A percentile compares a stretch with the other conserved stretches of the same genome.
Evolutionary conservation across 306 rosid species (phyloP).

Genomic region (Prunus salicina): DNA sequence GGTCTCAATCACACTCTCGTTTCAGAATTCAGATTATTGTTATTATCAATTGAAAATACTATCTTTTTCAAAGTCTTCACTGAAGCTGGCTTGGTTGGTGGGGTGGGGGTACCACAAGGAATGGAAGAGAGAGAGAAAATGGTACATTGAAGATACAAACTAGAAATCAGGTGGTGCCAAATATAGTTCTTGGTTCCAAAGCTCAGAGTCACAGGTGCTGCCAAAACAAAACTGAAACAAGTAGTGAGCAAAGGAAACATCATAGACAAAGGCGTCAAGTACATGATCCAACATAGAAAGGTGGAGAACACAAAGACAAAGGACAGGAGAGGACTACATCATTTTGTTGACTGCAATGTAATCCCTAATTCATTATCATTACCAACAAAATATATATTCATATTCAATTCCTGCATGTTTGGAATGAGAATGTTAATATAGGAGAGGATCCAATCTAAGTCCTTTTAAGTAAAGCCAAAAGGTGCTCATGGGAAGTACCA

Average conservation of each 20-base stretch:
- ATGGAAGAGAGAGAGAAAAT: neutral
- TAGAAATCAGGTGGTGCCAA: neutral
- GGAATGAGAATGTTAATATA: neutral
- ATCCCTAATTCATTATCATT: too few relatives aligned
- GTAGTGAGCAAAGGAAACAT: neutral
- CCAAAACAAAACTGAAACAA: neutral
- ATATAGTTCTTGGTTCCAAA: neutral
- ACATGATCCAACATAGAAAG: neutral
- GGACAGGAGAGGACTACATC: neutral
- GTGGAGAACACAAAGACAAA: neutral
- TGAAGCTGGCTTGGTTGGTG: too few relatives aligned
- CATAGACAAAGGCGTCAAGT: neutral
- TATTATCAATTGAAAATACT: too few relatives aligned
- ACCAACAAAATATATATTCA: too few relatives aligned
- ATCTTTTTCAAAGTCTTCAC: too few relatives aligned
- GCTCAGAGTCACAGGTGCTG: neutral
- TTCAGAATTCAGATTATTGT: too few relatives aligned
- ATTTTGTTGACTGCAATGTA: neutral
- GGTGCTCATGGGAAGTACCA: too few relatives aligned
- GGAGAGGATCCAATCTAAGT: slow-evolving; percentile 7
- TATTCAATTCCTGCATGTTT: slow-evolving; percentile 22
- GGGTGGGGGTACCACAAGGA: too few relatives aligned
- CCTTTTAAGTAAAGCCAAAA: too few relatives aligned
- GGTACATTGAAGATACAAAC: neutral
- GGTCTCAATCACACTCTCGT: neutral